Percentiles rank a stretch among this genome's conserved stretches.
phyloP scores from a whole-genome alignment of 2,329 filamentous ascomycete genomes.

The Magnaporthiopsis poae region DNA sequence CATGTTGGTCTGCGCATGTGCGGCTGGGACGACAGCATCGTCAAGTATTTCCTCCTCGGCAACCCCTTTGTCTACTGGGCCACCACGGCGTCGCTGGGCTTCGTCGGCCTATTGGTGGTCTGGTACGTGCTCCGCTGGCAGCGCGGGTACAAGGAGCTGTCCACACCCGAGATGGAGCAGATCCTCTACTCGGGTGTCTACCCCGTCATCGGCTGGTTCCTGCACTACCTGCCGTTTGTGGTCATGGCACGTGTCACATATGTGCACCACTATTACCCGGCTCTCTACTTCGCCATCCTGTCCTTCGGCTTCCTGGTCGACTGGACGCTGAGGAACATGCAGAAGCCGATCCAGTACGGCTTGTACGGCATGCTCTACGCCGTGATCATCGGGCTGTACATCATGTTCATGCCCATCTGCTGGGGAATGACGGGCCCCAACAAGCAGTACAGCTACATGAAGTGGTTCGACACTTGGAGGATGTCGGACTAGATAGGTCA shows the following conservation, averaged over 20 bases:
- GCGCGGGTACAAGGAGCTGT: slow-evolving; percentile 80
- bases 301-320: slow-evolving; percentile 79
- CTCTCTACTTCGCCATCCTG: slow-evolving; percentile 92
- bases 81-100: slow-evolving; percentile 66
- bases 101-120: slow-evolving; percentile 60
- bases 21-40: slow-evolving; percentile 86
- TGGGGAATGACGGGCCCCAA: slow-evolving; percentile 89
- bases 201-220: slow-evolving; percentile 83
- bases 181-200: slow-evolving; percentile 92
- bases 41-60: slow-evolving; percentile 97
- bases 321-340: slow-evolving; percentile 64
- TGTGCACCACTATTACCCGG: slow-evolving; percentile 98
- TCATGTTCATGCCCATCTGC: slow-evolving; percentile 84
- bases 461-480: slow-evolving; percentile 84
- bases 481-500: slow-evolving; percentile 52
- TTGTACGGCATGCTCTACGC: slow-evolving; percentile 69
- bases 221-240: slow-evolving; percentile 92
- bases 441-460: slow-evolving; percentile 79
- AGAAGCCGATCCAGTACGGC: slow-evolving; percentile 51
- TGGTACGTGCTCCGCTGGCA: slow-evolving; percentile 96
- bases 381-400: slow-evolving; percentile 68
- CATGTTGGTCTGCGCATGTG: slow-evolving; percentile 97
- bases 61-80: slow-evolving; percentile 97
- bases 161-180: slow-evolving; percentile 71
- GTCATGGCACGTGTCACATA: slow-evolving; percentile 98